These are phyloP conservation scores for Apiospora arundinis DNA, from an alignment of 2,329 filamentous ascomycete species.

Conservation along the genomic window DNA sequence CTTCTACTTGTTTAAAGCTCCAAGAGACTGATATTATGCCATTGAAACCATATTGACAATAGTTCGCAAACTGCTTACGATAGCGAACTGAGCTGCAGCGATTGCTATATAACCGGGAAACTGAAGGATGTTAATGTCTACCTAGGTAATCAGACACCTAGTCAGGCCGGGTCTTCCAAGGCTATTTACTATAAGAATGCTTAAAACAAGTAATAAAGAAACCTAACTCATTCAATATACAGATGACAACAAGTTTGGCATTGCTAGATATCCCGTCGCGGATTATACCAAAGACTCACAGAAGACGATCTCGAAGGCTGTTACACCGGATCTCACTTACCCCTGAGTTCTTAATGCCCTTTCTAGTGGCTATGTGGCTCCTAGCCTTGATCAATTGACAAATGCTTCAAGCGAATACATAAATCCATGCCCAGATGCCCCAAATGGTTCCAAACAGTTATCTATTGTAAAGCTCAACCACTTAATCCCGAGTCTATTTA, in stretches of 20 bases:
- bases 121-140: no score
- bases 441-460: no score
- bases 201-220: neutral
- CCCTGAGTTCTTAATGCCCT: neutral
- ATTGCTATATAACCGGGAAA: no score
- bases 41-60: no score
- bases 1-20: no score
- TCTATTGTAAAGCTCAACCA: neutral
- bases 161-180: no score
- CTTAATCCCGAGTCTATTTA: no score
- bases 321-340: neutral
- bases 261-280: neutral
- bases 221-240: neutral
- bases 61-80: no score
- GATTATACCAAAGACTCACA: neutral
- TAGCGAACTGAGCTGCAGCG: no score
- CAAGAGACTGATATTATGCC: no score
- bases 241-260: neutral
- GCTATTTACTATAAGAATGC: neutral
- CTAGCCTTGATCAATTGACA: neutral
- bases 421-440: neutral
- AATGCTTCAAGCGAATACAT: neutral
- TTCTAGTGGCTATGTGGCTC: no score
- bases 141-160: no score
- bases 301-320: neutral